Conservation (phyloP, 169 alveolate species). For the Amoebophrya sp. region DNA sequence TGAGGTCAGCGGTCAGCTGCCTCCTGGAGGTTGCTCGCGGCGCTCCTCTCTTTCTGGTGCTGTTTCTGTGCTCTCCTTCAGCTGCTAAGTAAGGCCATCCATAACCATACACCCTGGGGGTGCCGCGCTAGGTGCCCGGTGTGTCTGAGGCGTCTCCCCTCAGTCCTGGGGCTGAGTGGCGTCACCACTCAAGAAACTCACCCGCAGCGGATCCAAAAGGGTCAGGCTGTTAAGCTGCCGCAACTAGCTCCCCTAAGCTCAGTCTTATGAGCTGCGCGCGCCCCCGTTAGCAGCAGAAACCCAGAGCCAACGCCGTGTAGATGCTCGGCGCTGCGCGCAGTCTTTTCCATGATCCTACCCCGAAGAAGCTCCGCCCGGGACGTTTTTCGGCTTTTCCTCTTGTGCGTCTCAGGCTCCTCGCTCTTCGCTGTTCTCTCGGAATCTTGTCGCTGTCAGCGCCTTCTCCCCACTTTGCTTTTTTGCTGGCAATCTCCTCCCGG, state of each 20-base stretch:
- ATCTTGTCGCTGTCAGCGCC: background rate
- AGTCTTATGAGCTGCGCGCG: background rate
- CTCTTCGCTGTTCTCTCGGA: background rate
- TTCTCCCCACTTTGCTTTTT: background rate
- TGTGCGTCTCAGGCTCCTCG: background rate
- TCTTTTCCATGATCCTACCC: background rate
- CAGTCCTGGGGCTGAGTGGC: too few relatives aligned
- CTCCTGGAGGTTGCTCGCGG: too few relatives aligned
- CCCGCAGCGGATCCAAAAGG: background rate
- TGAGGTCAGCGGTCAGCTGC: too few relatives aligned
- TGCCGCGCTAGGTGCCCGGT: too few relatives aligned
- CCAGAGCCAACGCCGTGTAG: background rate
- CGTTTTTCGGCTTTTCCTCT: background rate
- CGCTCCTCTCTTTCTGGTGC: too few relatives aligned
- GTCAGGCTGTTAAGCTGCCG: background rate
- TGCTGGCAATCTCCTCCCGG: background rate
- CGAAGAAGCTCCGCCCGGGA: background rate
- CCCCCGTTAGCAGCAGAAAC: background rate
- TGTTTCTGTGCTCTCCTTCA: too few relatives aligned
- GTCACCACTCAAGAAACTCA: too few relatives aligned
- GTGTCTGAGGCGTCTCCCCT: too few relatives aligned
- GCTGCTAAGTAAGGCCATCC: too few relatives aligned
- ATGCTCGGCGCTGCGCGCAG: background rate
- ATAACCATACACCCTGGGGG: too few relatives aligned
- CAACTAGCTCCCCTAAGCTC: background rate